Base-by-base conservation (phyloP, 306 rosid species). In the Glycine latifolia region DNA sequence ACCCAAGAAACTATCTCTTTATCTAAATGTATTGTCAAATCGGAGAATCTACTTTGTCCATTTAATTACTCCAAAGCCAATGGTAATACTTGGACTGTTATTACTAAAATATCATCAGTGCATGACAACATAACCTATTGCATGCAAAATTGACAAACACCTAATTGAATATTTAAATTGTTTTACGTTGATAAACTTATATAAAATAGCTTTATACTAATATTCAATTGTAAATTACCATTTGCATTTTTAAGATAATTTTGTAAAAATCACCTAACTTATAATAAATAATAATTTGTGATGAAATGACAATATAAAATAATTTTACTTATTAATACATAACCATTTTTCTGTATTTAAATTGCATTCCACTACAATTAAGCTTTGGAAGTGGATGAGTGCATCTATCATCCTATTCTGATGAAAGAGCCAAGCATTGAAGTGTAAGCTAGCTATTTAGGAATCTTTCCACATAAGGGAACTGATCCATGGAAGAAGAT, bases 331-430 rank as follows among this genome's bases (percentile, higher is more conserved):
- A 2, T 26, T 26, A 26, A 26, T 26, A 20, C 26, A 26, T 26
- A 26, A 26, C 2, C 2, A 26, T 26, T 26, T 26, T 26, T 26
- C 31, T 26, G 2, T 26, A 26, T 26, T 26, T 26, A 26, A 26
- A 73, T 73, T 81, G 26, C 79, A 63, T 20, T 37, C 6, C 55
- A 50, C 0, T 71, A 59, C 58, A 80, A 50, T 49, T 81, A 10
- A 73, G 59, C 26, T 39, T 39, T 50, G 59, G 4, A 6, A 52
- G 60, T 52, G 67, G 10, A 44, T 73, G 37, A 10, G 10, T 12
- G 47, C 68, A 53, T 54, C 48, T 15, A 4, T 72, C 56, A 37
- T 54, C 39, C 33, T 8, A 71, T 9, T 43, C 53, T 15, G 35
- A 67, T 15, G 33, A 12, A 41, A 41, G 33, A 67, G 73, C 8